Base-by-base conservation (phyloP, 2,329 filamentous ascomycete species). In the Thielaviopsis ethacetica region DNA sequence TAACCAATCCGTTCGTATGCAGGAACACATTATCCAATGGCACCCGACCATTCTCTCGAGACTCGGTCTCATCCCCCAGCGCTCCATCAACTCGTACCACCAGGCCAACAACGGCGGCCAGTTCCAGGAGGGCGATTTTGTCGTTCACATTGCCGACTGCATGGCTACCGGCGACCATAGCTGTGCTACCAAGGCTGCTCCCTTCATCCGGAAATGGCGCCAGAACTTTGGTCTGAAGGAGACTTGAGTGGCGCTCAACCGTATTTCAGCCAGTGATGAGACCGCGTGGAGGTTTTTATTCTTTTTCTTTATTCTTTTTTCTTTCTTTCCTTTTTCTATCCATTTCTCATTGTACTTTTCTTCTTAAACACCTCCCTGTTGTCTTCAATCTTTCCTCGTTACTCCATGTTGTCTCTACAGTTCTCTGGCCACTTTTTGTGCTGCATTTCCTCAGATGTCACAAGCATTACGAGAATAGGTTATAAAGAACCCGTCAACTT, bases 21-120 rank as follows among this genome's bases (percentile, higher is more conserved):
- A 91, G 86, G 87, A 91, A 71, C 88, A 93, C 68, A 86, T 91
- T 64, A 82, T 88, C 38, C 91, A 95, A 75, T 98, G 93, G 94
- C 93, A 98, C 68, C 90, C 91, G 27, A 98, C 93, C 0, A 85
- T 98, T 52, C 80, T 98, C 12, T 89, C 91, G 44, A 93, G 90
- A 68, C 74, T 97, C 62, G 91, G 87, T 1, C 76, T 98, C 22
- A 77, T 98, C n/a, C 90, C 91, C 2, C 93, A 98, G 71, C 81
- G 85, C 56, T 76, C 79, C 38, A 74, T 98, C 68, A 95, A 95
- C 67, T 80, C 88, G 0, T 97, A 96, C 71, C 83, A 77, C 62
- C 71, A 72, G 56, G 68, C 69, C 50, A 71, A 72, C 22, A 70
- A 76, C 60, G 84, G 84, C 57, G 80, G 80, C 17, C 75, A 80